Percentiles rank a stretch among this genome's conserved stretches.
Evolutionary conservation across 2,329 filamentous ascomycete genomes (phyloP).

Genomic region (Cucurbitaria berberidis): DNA sequence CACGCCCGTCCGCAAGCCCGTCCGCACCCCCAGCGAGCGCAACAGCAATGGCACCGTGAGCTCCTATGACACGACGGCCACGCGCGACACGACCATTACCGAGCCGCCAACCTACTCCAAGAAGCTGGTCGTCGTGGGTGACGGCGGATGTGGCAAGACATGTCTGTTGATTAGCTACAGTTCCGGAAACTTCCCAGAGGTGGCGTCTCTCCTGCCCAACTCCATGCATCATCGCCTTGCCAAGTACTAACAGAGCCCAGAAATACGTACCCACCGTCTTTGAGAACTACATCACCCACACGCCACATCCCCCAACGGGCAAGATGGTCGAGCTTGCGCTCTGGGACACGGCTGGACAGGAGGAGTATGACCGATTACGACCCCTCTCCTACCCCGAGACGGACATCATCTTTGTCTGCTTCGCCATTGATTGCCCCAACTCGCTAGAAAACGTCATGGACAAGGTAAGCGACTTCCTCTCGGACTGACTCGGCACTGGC

Average conservation of each 20-base stretch:
- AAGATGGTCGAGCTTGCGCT: constrained; percentile 96
- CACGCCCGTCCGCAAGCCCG: constrained; percentile 49
- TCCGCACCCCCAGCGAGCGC: constrained; percentile 64
- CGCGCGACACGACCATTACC: constrained; percentile 83
- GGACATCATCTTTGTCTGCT: constrained; percentile 97
- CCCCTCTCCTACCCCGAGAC: constrained; percentile 98
- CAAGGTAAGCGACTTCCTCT: constrained; percentile 69
- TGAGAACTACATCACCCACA: constrained; percentile 99
- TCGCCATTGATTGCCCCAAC: constrained; percentile 98
- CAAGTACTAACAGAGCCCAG: constrained; percentile 55
- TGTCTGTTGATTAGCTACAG: constrained; percentile 98
- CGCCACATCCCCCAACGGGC: constrained; percentile 82
- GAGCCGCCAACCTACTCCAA: constrained; percentile 94
- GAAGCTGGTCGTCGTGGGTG: constrained; percentile 98
- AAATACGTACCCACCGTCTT: constrained; percentile 99
- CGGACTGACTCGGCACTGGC: background rate
- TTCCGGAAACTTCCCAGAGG: constrained; percentile 98
- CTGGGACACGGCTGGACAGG: constrained; percentile 98
- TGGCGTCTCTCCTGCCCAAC: constrained; percentile 50
- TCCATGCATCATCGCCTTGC: background rate
- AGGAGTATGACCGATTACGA: constrained; percentile 95
- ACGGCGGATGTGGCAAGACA: constrained; percentile 98
- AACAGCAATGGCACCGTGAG: constrained; percentile 90
- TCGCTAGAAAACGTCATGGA: constrained; percentile 98
- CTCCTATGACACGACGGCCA: constrained; percentile 79